Conservation (phyloP, 768 basidiomycete genomes). For the Cystofilobasidium bisporidii region DNA sequence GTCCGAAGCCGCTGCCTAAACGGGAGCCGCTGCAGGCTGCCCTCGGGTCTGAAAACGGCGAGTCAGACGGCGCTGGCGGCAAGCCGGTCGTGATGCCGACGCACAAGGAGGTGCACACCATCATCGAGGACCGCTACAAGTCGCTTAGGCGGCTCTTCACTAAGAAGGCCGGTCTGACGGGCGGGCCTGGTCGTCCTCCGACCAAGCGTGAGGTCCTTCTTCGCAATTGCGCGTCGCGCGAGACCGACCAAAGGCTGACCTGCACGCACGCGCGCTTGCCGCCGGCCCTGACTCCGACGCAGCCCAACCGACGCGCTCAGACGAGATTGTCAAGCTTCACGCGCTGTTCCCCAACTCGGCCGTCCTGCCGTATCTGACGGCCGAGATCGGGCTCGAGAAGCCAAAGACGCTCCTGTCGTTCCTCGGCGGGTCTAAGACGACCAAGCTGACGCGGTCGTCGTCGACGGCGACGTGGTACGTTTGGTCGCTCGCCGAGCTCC, state of each 20-base stretch:
- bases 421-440: slow-evolving; percentile 5
- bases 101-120: background rate
- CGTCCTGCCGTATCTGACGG: background rate
- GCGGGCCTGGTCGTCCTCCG: background rate
- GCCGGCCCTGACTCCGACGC: background rate
- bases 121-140: slow-evolving; percentile 1
- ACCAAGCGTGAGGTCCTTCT: slow-evolving; percentile 8
- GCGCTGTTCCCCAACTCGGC: background rate
- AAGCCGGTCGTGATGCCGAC: background rate
- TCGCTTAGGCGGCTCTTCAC: background rate
- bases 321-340: background rate
- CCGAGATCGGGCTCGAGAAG: background rate
- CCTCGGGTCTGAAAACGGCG: background rate
- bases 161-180: background rate
- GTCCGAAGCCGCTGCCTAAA: background rate
- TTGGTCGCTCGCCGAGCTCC: background rate
- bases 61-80: background rate
- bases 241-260: too few species aligned
- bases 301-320: background rate
- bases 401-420: background rate
- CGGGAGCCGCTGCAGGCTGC: background rate
- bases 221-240: too few species aligned
- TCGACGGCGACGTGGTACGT: slow-evolving; percentile 3
- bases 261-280: too few species aligned
- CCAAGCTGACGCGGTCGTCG: background rate